Evolutionary conservation across 495 filamentous ascomycete genomes (phyloP).

Genomic region (Immersiella caudata): DNA sequence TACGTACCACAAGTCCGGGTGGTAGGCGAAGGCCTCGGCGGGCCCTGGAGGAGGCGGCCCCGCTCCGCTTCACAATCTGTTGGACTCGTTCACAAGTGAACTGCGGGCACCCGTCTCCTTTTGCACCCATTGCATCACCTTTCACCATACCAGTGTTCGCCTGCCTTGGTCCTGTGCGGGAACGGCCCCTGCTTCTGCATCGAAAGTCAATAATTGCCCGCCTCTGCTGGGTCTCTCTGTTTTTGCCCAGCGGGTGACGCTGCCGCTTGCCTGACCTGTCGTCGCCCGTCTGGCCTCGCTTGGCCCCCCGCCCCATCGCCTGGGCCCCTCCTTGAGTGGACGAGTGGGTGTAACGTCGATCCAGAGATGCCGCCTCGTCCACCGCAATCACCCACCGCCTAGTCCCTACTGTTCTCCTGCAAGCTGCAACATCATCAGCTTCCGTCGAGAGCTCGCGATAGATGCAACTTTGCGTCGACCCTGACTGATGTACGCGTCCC

Average conservation of each 20-base stretch:
- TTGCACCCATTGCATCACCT: constrained; percentile 29
- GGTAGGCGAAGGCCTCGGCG: too few species aligned
- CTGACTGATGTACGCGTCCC: neutral
- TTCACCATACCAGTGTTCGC: constrained; percentile 12
- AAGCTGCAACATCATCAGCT: constrained; percentile 12
- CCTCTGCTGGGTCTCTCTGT: neutral
- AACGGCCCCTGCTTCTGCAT: constrained; percentile 1
- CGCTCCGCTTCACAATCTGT: neutral
- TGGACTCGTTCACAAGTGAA: constrained; percentile 7
- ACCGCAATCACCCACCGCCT: constrained; percentile 21
- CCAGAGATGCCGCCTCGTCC: constrained; percentile 19
- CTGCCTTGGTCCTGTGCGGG: constrained; percentile 7
- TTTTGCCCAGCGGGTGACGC: neutral
- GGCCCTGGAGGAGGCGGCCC: neutral
- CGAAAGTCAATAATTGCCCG: neutral
- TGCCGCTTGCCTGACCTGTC: constrained; percentile 8
- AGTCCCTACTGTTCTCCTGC: constrained; percentile 5
- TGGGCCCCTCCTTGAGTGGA: neutral
- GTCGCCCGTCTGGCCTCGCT: neutral
- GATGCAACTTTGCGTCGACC: neutral
- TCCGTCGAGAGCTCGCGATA: neutral
- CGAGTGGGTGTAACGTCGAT: constrained; percentile 23
- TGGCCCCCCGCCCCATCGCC: constrained; percentile 1
- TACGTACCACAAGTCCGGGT: neutral
- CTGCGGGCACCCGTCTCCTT: constrained; percentile 29